phyloP scores from a whole-genome alignment of 1,284 basidiomycete genomes.

The Tilletia indica region DNA sequence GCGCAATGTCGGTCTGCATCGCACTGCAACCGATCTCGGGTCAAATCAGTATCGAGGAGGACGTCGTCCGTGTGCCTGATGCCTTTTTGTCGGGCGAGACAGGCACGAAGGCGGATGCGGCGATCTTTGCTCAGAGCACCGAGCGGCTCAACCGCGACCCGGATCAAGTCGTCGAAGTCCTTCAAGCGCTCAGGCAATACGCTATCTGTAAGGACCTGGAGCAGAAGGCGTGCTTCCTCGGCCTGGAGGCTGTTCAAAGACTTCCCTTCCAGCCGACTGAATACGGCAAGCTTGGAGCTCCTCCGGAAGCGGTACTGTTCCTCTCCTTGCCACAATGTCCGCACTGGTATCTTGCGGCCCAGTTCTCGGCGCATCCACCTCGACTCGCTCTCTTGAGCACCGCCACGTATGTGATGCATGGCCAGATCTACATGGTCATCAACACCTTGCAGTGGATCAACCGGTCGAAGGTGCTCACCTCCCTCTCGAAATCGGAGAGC shows the following conservation, averaged over 20 bases:
- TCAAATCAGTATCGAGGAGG: conserved; percentile 7
- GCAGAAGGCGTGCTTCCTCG: conserved; percentile 42
- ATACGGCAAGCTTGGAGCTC: conserved; percentile 35
- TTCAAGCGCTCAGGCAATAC: conserved; percentile 34
- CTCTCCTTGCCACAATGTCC: conserved; percentile 35
- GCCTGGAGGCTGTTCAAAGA: conserved; percentile 66
- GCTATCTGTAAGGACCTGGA: conserved; percentile 47
- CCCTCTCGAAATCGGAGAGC: background rate
- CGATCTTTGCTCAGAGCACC: conserved; percentile 14
- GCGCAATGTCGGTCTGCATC: conserved; percentile 19
- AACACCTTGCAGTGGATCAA: conserved; percentile 46
- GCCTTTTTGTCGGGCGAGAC: background rate
- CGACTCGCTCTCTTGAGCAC: conserved; percentile 36
- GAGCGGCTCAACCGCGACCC: conserved; percentile 36
- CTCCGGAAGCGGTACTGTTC: conserved; percentile 30
- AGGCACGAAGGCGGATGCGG: conserved; percentile 1
- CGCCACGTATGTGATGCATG: conserved; percentile 30
- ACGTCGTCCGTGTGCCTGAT: background rate
- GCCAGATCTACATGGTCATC: conserved; percentile 27
- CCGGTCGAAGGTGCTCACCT: conserved; percentile 26
- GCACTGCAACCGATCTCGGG: conserved; percentile 35
- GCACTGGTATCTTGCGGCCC: conserved; percentile 38
- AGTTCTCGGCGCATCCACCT: conserved; percentile 29
- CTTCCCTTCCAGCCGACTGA: conserved; percentile 64
- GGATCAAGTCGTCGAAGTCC: conserved; percentile 30